These are phyloP conservation scores for Astrocystis sublimbata DNA, from an alignment of 495 filamentous ascomycete genomes.

Conservation along the genomic window DNA sequence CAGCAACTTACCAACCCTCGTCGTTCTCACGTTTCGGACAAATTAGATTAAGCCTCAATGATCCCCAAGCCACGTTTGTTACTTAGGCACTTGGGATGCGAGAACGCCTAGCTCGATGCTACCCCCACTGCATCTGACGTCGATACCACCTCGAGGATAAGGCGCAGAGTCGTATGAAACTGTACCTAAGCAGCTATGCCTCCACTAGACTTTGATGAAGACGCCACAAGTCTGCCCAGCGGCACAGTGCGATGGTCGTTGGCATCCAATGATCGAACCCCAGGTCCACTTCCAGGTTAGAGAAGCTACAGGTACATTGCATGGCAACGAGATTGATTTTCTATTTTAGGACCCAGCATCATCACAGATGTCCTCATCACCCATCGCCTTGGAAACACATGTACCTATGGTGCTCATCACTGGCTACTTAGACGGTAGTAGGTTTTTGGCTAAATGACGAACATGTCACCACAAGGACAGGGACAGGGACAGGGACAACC, in stretches of 20 bases:
- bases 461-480: too few species aligned
- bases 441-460: too few species aligned
- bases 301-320: not conserved
- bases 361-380: too few species aligned
- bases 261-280: conserved; percentile 14
- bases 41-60: conserved; percentile 11
- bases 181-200: not conserved
- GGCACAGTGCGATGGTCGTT: not conserved
- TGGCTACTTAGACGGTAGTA: too few species aligned
- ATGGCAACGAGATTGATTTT: not conserved
- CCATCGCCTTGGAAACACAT: not conserved
- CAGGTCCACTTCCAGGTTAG: conserved; percentile 14
- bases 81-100: too few species aligned
- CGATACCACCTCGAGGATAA: not conserved
- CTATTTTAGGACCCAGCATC: conserved; percentile 16
- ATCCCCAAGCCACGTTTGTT: not conserved
- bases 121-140: conserved; percentile 14
- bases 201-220: not conserved
- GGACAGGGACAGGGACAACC: too few species aligned
- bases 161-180: not conserved
- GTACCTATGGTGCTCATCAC: too few species aligned
- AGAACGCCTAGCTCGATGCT: conserved; percentile 12
- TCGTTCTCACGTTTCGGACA: not conserved
- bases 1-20: not conserved
- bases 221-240: not conserved